Base-by-base conservation (phyloP, 306 rosid genomes). In the Casuarina glauca region DNA sequence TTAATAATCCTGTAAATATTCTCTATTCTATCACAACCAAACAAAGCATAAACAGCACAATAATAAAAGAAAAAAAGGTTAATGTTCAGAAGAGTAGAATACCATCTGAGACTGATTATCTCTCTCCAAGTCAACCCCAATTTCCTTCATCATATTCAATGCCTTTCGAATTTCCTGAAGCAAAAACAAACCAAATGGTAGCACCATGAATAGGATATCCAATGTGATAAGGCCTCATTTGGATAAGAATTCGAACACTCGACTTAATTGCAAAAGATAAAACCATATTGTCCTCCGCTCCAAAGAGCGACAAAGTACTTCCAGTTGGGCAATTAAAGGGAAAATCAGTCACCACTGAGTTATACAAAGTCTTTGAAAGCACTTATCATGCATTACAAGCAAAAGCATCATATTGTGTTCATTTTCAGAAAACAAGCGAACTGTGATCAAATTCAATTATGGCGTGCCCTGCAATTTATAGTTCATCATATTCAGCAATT, bases 41-140 rank as follows among this genome's bases (percentile, higher is more conserved):
- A 50, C 15, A 32, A 16, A 53, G 9, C 11, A 54, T 4, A 15
- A 48, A 46, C 17, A 6, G 0, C 2, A 38, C 48, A 5, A 20
- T 39, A n/a, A 10, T 2, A 2, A 45, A 43, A 17, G 7, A 60
- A 80, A 69, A 55, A 72, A 53, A 60, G 69, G 3, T 58, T 38
- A 2, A 68, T 10, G 76, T 50, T 9, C 19, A 72, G 41, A 66
- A 46, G 8, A 46, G 51, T 46, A 46, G 51, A 46, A 49, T 86
- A 92, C 96, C 94, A 73, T 88, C 57, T 82, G 86, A 64, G 84
- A 78, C 45, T 82, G 89, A 15, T 85, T 81, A 19, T 89, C 88
- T 70, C 74, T 88, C 85, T 93, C 99, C 79, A 93, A 81, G 84
- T 93, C 91, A 82, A 91, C 88, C 0, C 94, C 97, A 78, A 95